A percentile compares a stretch with the other conserved stretches of the same genome.
Conservation (phyloP, 257 asterid genomes). For the Lycium barbarum region DNA sequence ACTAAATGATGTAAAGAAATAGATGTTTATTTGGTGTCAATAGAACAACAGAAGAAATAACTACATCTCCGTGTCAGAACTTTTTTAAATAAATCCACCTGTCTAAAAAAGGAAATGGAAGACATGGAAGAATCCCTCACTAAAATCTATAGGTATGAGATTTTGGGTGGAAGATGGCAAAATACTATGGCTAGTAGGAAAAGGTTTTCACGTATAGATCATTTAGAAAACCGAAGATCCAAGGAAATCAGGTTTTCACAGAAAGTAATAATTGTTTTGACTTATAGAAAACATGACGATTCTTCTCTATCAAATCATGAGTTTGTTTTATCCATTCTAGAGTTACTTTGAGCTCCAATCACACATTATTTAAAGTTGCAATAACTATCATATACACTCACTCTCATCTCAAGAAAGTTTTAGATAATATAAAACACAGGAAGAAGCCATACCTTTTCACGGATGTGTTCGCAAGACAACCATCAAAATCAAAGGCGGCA, state of each 20-base stretch:
- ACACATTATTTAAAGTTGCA: neutral
- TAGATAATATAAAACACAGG: conserved; percentile 24
- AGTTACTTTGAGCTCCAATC: neutral
- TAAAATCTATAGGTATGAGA: neutral
- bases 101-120: neutral
- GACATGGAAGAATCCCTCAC: neutral
- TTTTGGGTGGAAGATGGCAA: neutral
- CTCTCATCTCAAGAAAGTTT: neutral
- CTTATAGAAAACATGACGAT: neutral
- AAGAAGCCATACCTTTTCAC: conserved; percentile 70
- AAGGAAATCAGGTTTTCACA: neutral
- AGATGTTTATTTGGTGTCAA: neutral
- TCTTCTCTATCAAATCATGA: neutral
- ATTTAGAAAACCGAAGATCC: neutral
- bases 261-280: neutral
- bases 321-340: neutral
- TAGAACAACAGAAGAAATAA: neutral
- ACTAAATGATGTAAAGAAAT: neutral
- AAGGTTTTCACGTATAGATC: neutral
- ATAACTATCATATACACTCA: neutral
- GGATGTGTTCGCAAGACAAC: conserved; percentile 87
- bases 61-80: neutral
- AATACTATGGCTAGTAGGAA: neutral
- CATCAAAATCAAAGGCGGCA: conserved; percentile 99
- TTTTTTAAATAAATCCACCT: neutral